Evolutionary conservation across 2,329 filamentous ascomycete genomes (phyloP).

Genomic region (Blumeria graminis): DNA sequence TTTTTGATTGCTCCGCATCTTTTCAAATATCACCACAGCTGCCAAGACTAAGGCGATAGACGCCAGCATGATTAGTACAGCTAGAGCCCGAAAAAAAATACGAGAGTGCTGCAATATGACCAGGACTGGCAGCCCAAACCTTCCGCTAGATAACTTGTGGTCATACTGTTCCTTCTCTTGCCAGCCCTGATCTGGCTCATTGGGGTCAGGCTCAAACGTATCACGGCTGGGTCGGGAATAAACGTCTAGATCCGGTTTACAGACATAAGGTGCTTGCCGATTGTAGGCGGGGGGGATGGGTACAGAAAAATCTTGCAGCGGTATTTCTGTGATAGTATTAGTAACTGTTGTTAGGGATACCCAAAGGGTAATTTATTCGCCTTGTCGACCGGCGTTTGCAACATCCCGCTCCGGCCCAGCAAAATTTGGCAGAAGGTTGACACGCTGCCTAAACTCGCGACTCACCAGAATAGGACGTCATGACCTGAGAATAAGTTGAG

Average conservation of each 20-base stretch:
- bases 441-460: neutral
- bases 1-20: constrained; percentile 4
- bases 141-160: neutral
- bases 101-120: neutral
- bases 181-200: neutral
- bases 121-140: neutral
- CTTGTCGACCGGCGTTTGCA: neutral
- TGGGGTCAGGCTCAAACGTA: neutral
- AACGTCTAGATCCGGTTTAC: neutral
- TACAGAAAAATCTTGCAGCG: neutral
- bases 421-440: neutral
- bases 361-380: neutral
- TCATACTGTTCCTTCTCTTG: neutral
- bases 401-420: neutral
- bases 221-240: neutral
- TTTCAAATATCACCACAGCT: constrained; percentile 5
- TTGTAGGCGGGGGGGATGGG: neutral
- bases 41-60: constrained; percentile 7
- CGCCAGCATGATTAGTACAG: constrained; percentile 6
- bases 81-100: constrained; percentile 4
- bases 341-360: neutral
- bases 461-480: neutral
- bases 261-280: neutral
- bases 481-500: neutral
- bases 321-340: neutral